Evolutionary conservation across 176 grass and related monocot genomes (phyloP).

Genomic region (Juncus effusus): DNA sequence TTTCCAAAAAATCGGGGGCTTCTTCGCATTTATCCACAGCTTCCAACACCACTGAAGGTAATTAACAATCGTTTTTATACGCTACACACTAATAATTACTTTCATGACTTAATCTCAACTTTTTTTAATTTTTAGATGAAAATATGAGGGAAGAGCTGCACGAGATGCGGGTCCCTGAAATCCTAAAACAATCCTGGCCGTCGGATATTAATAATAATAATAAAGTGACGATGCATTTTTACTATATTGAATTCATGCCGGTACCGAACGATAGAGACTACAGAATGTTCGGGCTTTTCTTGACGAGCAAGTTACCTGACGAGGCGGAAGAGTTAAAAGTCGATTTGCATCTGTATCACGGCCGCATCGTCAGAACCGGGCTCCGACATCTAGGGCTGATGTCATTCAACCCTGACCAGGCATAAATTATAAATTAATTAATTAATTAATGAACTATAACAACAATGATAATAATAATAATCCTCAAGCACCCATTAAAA

Average conservation of each 20-base stretch:
- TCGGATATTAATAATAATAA: conserved; percentile 39
- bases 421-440: too few relatives aligned
- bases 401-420: conserved; percentile 49
- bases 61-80: conserved; percentile 11
- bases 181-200: conserved; percentile 45
- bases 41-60: conserved; percentile 52
- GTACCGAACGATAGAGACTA: conserved; percentile 72
- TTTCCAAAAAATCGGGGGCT: conserved; percentile 47
- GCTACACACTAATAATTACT: too few relatives aligned
- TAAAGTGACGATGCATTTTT: conserved; percentile 58
- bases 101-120: conserved; percentile 28
- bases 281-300: conserved; percentile 88
- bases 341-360: conserved; percentile 72
- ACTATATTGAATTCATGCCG: conserved; percentile 78
- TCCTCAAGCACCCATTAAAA: too few relatives aligned
- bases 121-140: conserved; percentile 65
- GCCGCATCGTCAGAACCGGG: conserved; percentile 74
- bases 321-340: conserved; percentile 81
- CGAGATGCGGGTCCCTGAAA: conserved; percentile 65
- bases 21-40: conserved; percentile 25
- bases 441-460: too few relatives aligned
- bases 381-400: conserved; percentile 48
- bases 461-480: too few relatives aligned
- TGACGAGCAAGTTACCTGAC: conserved; percentile 57
- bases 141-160: conserved; percentile 82